Base-by-base conservation (phyloP, 345 rosid genomes). In the Salix udensis region DNA sequence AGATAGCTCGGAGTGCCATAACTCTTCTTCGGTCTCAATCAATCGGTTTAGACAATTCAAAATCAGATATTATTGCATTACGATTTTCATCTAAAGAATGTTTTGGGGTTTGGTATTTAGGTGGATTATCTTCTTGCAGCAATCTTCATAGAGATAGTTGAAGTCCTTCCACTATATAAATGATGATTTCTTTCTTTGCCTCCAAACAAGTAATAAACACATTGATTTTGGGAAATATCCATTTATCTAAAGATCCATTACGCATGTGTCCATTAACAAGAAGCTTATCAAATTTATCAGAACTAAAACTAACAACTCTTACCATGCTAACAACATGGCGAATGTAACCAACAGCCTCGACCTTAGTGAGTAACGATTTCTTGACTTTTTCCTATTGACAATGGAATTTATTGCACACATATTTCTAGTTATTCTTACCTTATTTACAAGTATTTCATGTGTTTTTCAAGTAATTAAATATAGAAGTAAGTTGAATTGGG, bases 1-100 rank as follows among this genome's bases (percentile, higher is more conserved):
- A 68, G 36, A 68, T 76, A 76, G 2, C 73, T 73, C 4, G 68
- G 75, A 36, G 84, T 81, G 74, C 78, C n/a, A 77, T 6, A 2
- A 81, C 84, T 73, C 65, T 69, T 28, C 80, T 77, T 37, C 70
- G 60, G 16, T 74, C 75, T 23, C 36, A 8, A 8, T 53, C 67
- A 66, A 72, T 39, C 12, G 55, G 40, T 40, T 61, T 72, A 31
- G 77, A 76, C 39, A 80, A 46, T 14, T 79, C 79, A 12, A 80
- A 80, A 60, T 80, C 83, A 1, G 83, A 75, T 65, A 80, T 76
- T 39, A 71, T 76, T 15, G 79, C 83, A 31, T 71, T 58, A 37
- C 76, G 40, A 13, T 70, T 37, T 5, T 68, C 68, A 75, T 76
- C 78, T 15, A 76, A 55, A 76, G 46, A 19, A 71, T 71, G 30